Conservation (phyloP, 2,329 filamentous ascomycete species). For the Monilinia polystroma region DNA sequence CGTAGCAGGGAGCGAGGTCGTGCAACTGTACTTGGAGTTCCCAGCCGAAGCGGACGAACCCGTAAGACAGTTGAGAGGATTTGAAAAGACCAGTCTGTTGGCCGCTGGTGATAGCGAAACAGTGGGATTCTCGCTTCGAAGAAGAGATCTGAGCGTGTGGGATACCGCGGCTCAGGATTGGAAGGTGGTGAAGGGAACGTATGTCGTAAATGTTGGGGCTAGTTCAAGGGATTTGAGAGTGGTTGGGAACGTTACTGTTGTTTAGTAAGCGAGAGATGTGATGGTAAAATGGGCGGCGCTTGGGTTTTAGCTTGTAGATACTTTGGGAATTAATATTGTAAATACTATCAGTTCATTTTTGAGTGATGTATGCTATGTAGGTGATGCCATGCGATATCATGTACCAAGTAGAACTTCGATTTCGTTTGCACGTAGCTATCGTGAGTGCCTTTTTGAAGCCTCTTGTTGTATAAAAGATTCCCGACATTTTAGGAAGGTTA, state of each 20-base stretch:
- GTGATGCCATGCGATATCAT: too few relatives aligned
- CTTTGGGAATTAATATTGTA: background rate
- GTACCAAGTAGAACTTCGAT: too few relatives aligned
- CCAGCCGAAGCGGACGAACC: slow-evolving; percentile 24
- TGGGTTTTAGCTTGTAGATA: background rate
- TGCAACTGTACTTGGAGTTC: slow-evolving; percentile 47
- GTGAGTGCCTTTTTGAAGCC: too few relatives aligned
- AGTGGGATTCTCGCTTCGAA: slow-evolving; percentile 71
- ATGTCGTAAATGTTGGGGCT: slow-evolving; percentile 7
- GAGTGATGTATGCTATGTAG: background rate
- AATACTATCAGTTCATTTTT: too few relatives aligned
- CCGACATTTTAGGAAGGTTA: too few relatives aligned
- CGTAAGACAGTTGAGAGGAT: slow-evolving; percentile 26
- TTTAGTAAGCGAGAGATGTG: background rate
- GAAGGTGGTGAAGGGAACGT: background rate
- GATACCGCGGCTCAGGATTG: slow-evolving; percentile 5
- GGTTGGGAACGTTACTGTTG: background rate
- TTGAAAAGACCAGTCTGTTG: slow-evolving; percentile 22
- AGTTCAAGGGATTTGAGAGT: slow-evolving; percentile 9
- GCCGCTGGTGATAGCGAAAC: slow-evolving; percentile 27
- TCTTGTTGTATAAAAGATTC: too few relatives aligned
- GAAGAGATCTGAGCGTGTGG: slow-evolving; percentile 14
- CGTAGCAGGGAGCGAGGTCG: slow-evolving; percentile 52
- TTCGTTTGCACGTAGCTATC: too few relatives aligned
- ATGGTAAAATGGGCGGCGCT: background rate